Conservation (phyloP, 2,329 filamentous ascomycete species). For the Claviceps sp. region DNA sequence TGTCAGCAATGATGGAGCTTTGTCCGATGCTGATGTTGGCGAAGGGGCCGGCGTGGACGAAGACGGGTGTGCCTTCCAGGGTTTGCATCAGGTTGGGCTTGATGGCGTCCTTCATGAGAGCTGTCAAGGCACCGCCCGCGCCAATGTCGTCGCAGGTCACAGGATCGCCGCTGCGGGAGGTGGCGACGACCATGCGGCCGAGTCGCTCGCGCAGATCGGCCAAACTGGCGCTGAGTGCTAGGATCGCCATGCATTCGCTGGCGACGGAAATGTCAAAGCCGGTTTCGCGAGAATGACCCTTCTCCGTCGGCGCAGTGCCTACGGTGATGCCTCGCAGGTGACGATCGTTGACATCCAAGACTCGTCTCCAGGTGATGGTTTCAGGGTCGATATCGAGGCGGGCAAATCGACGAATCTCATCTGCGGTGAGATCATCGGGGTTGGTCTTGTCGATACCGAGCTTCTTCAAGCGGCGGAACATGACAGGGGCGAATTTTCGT, state of each 20-base stretch:
- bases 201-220: slow-evolving; percentile 84
- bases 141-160: slow-evolving; percentile 95
- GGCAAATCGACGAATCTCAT: slow-evolving; percentile 81
- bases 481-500: slow-evolving; percentile 73
- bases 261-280: slow-evolving; percentile 97
- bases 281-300: slow-evolving; percentile 74
- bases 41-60: slow-evolving; percentile 94
- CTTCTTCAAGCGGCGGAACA: slow-evolving; percentile 90
- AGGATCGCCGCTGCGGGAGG: slow-evolving; percentile 71
- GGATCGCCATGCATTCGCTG: slow-evolving; percentile 95
- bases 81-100: slow-evolving; percentile 99
- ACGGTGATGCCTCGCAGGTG: slow-evolving; percentile 83
- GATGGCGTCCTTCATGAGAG: slow-evolving; percentile 94
- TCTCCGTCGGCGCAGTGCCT: slow-evolving; percentile 80
- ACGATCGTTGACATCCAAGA: slow-evolving; percentile 93
- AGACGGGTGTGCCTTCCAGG: slow-evolving; percentile 89
- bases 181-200: slow-evolving; percentile 90
- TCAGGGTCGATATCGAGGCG: slow-evolving; percentile 90
- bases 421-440: slow-evolving; percentile 77
- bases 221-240: slow-evolving; percentile 81
- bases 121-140: slow-evolving; percentile 79
- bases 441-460: slow-evolving; percentile 92
- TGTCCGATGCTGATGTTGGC: slow-evolving; percentile 98
- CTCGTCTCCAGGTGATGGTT: slow-evolving; percentile 93
- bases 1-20: slow-evolving; percentile 88